Conservation (phyloP, 805 yeast genomes). For the Teunomyces cretensis region DNA sequence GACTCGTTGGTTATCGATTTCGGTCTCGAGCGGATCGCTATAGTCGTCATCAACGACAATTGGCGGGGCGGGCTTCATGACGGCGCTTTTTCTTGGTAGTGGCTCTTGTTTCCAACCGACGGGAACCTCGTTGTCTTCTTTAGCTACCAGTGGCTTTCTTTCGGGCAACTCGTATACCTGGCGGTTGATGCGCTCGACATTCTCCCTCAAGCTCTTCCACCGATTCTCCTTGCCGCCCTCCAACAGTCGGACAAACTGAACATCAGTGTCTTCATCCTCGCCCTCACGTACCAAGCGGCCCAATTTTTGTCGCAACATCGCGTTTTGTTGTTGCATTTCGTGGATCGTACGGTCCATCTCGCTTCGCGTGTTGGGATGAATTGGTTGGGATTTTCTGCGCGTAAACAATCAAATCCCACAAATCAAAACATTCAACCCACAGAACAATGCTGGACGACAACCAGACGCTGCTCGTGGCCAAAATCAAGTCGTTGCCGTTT, state of each 20-base stretch:
- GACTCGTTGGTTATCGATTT: neutral
- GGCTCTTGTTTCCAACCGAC: too few species aligned
- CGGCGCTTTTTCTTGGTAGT: too few species aligned
- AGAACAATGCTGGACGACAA: neutral
- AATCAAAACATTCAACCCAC: neutral
- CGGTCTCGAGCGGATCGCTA: neutral
- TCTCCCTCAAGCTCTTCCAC: slow-evolving; percentile 18
- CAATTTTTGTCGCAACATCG: slow-evolving; percentile 6
- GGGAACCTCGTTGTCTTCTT: neutral
- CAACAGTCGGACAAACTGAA: slow-evolving; percentile 1
- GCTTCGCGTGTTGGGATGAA: neutral
- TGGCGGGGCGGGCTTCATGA: too few species aligned
- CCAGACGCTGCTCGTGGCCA: slow-evolving; percentile 23
- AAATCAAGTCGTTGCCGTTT: slow-evolving; percentile 31
- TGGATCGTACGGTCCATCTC: slow-evolving; percentile 9
- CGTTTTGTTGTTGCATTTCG: slow-evolving; percentile 8
- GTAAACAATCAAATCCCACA: neutral
- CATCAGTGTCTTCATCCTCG: slow-evolving; percentile 6
- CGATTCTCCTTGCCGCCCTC: slow-evolving; percentile 7
- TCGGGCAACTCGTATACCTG: slow-evolving; percentile 20
- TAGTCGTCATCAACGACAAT: neutral
- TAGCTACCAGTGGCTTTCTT: neutral
- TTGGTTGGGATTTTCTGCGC: neutral
- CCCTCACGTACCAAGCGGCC: slow-evolving; percentile 9
- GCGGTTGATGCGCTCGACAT: slow-evolving; percentile 21